These are phyloP conservation scores for Diacronema lutheri DNA, from an alignment of 78 protist genomes.

Conservation along the genomic window DNA sequence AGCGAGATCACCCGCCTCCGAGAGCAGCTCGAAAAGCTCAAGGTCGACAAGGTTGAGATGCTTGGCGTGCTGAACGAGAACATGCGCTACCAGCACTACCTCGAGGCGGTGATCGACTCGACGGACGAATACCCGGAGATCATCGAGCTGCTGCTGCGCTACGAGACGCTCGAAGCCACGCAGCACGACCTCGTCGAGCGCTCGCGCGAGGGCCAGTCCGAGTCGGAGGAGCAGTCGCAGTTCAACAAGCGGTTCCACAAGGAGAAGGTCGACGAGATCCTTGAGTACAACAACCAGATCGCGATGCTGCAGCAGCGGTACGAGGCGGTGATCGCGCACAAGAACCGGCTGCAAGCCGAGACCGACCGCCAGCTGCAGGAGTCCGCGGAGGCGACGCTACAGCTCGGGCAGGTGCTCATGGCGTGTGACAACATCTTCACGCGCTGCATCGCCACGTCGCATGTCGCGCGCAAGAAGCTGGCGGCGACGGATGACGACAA, in stretches of 20 bases:
- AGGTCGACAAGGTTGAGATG: background rate
- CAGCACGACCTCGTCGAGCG: slow-evolving; percentile 1
- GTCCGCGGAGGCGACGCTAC: background rate
- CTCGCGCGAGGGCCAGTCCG: background rate
- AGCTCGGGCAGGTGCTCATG: slow-evolving; percentile 11
- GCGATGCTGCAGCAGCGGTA: slow-evolving; percentile 4
- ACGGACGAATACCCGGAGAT: slow-evolving; percentile 33
- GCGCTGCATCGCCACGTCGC: background rate
- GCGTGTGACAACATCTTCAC: slow-evolving; percentile 18
- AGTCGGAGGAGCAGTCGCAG: background rate
- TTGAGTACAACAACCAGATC: slow-evolving; percentile 21
- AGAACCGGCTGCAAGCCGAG: background rate
- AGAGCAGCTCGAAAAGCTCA: background rate
- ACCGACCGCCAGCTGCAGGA: background rate
- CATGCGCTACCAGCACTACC: background rate
- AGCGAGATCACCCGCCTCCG: slow-evolving; percentile 9
- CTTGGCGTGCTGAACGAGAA: background rate
- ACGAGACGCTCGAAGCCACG: slow-evolving; percentile 18
- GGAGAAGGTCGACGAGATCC: background rate
- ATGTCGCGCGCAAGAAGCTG: too few relatives aligned
- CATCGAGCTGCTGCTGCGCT: slow-evolving; percentile 14
- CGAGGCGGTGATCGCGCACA: background rate
- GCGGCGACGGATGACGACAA: too few relatives aligned
- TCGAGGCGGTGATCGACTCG: background rate
- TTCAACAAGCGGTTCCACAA: background rate